These are phyloP conservation scores for Fragilaria crotonensis DNA, from an alignment of 108 stramenopile genomes.

Conservation along the genomic window DNA sequence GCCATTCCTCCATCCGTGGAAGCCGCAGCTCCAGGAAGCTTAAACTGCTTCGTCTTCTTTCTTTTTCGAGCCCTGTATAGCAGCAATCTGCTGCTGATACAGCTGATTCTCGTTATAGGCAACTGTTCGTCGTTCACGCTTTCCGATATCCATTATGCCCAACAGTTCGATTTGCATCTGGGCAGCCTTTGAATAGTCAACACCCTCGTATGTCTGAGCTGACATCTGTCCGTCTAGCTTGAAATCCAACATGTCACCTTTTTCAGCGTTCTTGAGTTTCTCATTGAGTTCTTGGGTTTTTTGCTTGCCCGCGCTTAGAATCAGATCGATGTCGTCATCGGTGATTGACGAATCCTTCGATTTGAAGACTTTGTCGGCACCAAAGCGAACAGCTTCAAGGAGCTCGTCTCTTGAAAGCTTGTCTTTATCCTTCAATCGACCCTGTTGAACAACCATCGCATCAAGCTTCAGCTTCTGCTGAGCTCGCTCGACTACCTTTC, in stretches of 20 bases:
- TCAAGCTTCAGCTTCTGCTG: slow-evolving; percentile 99
- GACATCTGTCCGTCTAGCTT: slow-evolving; percentile 86
- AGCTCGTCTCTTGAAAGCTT: slow-evolving; percentile 81
- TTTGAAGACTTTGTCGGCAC: slow-evolving; percentile 97
- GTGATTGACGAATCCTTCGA: slow-evolving; percentile 82
- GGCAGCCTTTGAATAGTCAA: slow-evolving; percentile 81
- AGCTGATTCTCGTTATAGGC: slow-evolving; percentile 84
- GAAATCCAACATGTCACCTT: slow-evolving; percentile 95
- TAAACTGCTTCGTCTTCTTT: slow-evolving; percentile 61
- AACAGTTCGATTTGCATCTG: slow-evolving; percentile 57
- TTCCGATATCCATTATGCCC: slow-evolving; percentile 87
- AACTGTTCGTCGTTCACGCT: slow-evolving; percentile 85
- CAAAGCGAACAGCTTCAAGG: slow-evolving; percentile 89
- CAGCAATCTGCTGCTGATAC: slow-evolving; percentile 75
- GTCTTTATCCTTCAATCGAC: slow-evolving; percentile 88
- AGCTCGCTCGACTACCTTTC: slow-evolving; percentile 99
- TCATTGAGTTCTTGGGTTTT: slow-evolving; percentile 91
- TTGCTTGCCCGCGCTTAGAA: slow-evolving; percentile 73
- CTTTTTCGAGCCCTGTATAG: slow-evolving; percentile 41
- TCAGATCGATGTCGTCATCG: slow-evolving; percentile 92
- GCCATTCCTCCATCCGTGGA: slow-evolving; percentile 94
- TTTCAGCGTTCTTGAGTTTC: slow-evolving; percentile 91
- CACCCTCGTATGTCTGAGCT: slow-evolving; percentile 93
- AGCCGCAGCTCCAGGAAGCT: slow-evolving; percentile 86
- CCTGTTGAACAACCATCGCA: slow-evolving; percentile 98